phyloP scores from a whole-genome alignment of 257 asterid species.

The Cynanchum wilfordii region DNA sequence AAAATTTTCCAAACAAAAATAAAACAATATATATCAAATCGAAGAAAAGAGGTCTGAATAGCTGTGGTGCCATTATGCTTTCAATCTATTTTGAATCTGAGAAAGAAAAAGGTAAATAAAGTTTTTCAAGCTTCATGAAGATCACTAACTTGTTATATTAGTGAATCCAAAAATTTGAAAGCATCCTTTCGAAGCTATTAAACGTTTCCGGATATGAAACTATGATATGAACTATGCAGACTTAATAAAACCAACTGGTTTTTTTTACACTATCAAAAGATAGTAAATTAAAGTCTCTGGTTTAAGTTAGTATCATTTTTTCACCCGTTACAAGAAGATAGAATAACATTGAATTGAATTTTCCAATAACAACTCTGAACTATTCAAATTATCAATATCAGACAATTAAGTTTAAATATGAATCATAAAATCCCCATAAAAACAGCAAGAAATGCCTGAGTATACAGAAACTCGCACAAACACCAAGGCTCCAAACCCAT shows the following conservation, averaged over 20 bases:
- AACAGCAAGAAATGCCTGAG: neutral
- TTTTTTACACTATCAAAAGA: neutral
- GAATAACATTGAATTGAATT: neutral
- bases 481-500: neutral
- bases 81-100: neutral
- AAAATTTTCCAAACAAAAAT: neutral
- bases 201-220: neutral
- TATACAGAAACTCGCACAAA: neutral
- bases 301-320: neutral
- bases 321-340: neutral
- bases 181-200: neutral
- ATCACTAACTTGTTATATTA: neutral
- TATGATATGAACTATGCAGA: neutral
- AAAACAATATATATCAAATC: neutral
- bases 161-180: neutral
- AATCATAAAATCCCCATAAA: neutral
- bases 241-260: neutral
- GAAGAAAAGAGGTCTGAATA: neutral
- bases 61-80: neutral
- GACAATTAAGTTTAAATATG: neutral
- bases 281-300: neutral
- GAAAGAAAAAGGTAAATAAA: too few species aligned
- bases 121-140: neutral
- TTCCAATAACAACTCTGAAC: neutral
- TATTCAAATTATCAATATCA: neutral